Base-by-base conservation (phyloP, 805 yeast genomes). In the Spathaspora passalidarum region DNA sequence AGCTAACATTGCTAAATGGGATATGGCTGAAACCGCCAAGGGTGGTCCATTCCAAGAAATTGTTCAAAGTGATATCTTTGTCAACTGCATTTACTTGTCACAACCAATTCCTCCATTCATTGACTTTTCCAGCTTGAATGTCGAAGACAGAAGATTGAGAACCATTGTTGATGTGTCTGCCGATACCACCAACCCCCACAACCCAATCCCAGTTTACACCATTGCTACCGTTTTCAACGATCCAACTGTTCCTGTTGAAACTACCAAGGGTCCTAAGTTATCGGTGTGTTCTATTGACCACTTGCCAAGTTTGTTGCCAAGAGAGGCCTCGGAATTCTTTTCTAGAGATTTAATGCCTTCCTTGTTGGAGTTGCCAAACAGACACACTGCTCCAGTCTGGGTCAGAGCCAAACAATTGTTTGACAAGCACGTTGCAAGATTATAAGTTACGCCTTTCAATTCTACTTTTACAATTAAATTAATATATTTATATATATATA, bases 1-100 rank as follows among this genome's bases (percentile, higher is more conserved):
- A 38, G 79, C 72, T 47, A 85, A 88, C 68, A 81, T 94, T 51
- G 64, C 78, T 58, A 86, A 88, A 74, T 94, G 99, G 99, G 99
- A 94, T 69, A 89, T 94, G 80, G 80, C 86, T 49, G 99, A 94
- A 76, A 94, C 99, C 49, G 84, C 94, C 56, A 82, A 79, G 69
- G 99, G 99, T 52, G 99, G 99, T 43, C 99, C 99, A 51, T 94
- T 94, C 79, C 65, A 79, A 65, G 97, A 94, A 72, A 94, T 94
- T 56, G 89, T 87, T 26, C 75, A 81, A 39, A 80, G 89, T 22
- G 98, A 94, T 64, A 81, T 94, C 56, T 94, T 94, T 65, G 81
- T 94, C 72, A 94, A 94, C 76, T 94, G 99, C 76, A 94, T 94
- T 68, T 94, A 94, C 72, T 74, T 94, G 57, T 88, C 97, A 36